phyloP scores from a whole-genome alignment of 345 rosid species.

The Erucastrum elatum region DNA sequence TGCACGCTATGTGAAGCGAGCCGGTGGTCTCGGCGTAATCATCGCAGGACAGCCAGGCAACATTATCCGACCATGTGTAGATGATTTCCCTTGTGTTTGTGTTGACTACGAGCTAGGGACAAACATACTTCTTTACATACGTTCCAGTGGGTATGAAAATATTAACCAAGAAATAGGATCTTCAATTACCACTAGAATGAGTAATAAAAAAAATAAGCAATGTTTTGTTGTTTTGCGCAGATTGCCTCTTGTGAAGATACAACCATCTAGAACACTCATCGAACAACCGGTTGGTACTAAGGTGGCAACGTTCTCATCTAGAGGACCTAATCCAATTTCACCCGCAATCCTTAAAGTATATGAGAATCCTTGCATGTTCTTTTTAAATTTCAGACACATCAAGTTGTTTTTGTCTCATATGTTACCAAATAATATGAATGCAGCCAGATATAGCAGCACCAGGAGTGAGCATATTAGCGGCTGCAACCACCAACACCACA shows the following conservation, averaged over 20 bases:
- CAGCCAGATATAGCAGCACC: conserved; percentile 55
- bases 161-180: too few relatives aligned
- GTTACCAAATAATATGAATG: background rate
- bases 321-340: conserved; percentile 11
- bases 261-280: conserved; percentile 16
- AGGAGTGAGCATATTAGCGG: conserved; percentile 45
- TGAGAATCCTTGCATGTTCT: background rate
- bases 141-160: background rate
- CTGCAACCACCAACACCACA: conserved; percentile 19
- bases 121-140: background rate
- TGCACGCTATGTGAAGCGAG: conserved; percentile 33
- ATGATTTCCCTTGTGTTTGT: conserved; percentile 43
- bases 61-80: conserved; percentile 27
- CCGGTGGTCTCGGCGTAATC: conserved; percentile 49
- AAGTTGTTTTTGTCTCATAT: too few relatives aligned
- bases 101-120: conserved; percentile 39
- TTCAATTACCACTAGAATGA: too few relatives aligned
- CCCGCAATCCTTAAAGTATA: conserved; percentile 34
- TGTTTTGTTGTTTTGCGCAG: background rate
- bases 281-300: conserved; percentile 36
- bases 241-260: conserved; percentile 27
- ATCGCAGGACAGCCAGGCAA: conserved; percentile 34
- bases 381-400: too few relatives aligned
- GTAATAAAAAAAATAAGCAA: too few relatives aligned
- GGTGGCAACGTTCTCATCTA: conserved; percentile 32